phyloP scores from a whole-genome alignment of 345 rosid genomes.

The Ricinus communis region DNA sequence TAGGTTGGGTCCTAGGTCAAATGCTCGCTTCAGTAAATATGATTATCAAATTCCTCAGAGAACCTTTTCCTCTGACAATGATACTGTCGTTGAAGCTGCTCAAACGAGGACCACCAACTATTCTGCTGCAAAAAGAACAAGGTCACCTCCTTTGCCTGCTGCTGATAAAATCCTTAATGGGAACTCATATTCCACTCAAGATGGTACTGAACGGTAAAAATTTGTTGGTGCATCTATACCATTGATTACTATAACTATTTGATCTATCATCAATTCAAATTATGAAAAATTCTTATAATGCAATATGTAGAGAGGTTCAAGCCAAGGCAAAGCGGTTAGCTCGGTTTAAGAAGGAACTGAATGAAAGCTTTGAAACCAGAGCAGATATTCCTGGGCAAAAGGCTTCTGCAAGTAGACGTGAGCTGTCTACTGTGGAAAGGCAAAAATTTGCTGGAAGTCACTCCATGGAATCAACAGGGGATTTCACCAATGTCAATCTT shows the following conservation, averaged over 20 bases:
- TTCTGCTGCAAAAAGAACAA: conserved; percentile 57
- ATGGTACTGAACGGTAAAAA: conserved; percentile 64
- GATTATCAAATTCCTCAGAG: conserved; percentile 34
- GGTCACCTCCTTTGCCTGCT: conserved; percentile 58
- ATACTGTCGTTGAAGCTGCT: conserved; percentile 26
- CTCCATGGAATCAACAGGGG: conserved; percentile 39
- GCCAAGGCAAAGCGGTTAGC: conserved; percentile 86
- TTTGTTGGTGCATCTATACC: conserved; percentile 7
- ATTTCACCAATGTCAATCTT: conserved; percentile 36
- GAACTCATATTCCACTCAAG: conserved; percentile 39
- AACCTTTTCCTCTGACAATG: conserved; percentile 19
- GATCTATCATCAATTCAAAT: background rate
- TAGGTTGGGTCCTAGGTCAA: conserved; percentile 40
- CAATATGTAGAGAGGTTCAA: conserved; percentile 61
- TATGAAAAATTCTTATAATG: conserved; percentile 8
- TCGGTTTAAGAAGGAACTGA: conserved; percentile 74
- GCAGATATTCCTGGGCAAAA: conserved; percentile 42
- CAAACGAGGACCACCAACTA: conserved; percentile 27
- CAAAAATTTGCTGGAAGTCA: conserved; percentile 22
- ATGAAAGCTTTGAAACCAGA: conserved; percentile 37
- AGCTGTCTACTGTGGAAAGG: conserved; percentile 36
- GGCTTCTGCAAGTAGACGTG: conserved; percentile 32
- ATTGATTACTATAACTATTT: background rate
- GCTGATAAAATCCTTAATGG: conserved; percentile 46
- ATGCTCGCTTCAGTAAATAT: conserved; percentile 22